These are phyloP conservation scores for Floccularia luteovirens DNA, from an alignment of 768 basidiomycete species.

Conservation along the genomic window DNA sequence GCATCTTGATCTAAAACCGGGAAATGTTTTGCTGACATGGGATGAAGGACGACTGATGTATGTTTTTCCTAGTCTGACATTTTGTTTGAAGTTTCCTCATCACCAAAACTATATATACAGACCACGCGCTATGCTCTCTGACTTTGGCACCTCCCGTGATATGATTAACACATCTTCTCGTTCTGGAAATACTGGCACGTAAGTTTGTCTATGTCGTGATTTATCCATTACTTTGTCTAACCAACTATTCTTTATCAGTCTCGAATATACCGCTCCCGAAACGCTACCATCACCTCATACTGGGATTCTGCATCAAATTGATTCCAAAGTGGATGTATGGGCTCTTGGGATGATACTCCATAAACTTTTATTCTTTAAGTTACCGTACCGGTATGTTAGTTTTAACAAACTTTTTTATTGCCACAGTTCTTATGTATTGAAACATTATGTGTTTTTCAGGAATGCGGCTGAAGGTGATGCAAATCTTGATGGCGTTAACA, in stretches of 20 bases:
- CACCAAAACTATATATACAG: slow-evolving; percentile 25
- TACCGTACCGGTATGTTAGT: slow-evolving; percentile 64
- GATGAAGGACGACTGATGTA: slow-evolving; percentile 82
- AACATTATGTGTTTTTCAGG: slow-evolving; percentile 12
- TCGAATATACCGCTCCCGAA: slow-evolving; percentile 89
- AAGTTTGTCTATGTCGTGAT: slow-evolving; percentile 21
- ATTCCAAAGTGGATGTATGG: slow-evolving; percentile 96
- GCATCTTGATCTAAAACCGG: slow-evolving; percentile 91
- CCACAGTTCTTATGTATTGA: neutral
- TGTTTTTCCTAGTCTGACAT: slow-evolving; percentile 13
- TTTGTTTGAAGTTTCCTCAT: neutral
- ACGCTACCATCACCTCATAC: slow-evolving; percentile 64
- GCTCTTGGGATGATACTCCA: slow-evolving; percentile 94
- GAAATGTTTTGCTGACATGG: slow-evolving; percentile 88
- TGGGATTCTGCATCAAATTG: slow-evolving; percentile 61
- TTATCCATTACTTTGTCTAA: neutral
- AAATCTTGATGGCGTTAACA: too few relatives aligned
- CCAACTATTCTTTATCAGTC: slow-evolving; percentile 23
- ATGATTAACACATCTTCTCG: slow-evolving; percentile 65
- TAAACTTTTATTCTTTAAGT: slow-evolving; percentile 84
- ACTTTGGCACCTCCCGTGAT: slow-evolving; percentile 92
- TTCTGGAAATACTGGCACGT: slow-evolving; percentile 95
- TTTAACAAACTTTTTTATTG: neutral
- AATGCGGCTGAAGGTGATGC: slow-evolving; percentile 59
- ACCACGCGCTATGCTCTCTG: slow-evolving; percentile 90